These are phyloP conservation scores for Leishmania lainsoni DNA, from an alignment of 208 protist species.

Conservation along the genomic window DNA sequence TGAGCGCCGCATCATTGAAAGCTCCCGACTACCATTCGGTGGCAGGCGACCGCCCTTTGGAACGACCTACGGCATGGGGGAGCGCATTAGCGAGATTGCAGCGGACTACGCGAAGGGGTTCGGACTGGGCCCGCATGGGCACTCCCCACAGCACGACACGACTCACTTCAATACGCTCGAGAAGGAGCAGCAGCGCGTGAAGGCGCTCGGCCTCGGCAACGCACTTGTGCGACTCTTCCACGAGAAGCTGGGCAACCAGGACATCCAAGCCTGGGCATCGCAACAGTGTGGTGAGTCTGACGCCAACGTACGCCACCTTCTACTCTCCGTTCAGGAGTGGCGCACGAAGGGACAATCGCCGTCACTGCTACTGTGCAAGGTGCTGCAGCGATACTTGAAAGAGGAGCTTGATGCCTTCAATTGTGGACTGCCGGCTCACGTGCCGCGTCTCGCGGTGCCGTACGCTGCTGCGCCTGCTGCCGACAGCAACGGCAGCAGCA, in stretches of 20 bases:
- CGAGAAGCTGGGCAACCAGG: slow-evolving; percentile 68
- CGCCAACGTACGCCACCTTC: slow-evolving; percentile 58
- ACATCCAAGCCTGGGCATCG: slow-evolving; percentile 69
- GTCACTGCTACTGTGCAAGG: slow-evolving; percentile 59
- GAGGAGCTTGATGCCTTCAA: slow-evolving; percentile 82
- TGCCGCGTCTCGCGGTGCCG: slow-evolving; percentile 57
- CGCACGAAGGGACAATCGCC: slow-evolving; percentile 70
- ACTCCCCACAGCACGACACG: slow-evolving; percentile 73
- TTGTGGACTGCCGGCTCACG: slow-evolving; percentile 58
- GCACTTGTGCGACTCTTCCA: slow-evolving; percentile 82
- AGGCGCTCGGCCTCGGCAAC: slow-evolving; percentile 59
- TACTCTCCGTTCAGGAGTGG: slow-evolving; percentile 87
- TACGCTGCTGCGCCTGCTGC: background rate
- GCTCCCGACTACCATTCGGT: slow-evolving; percentile 67
- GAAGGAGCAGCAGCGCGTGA: slow-evolving; percentile 54
- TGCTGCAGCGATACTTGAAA: slow-evolving; percentile 69
- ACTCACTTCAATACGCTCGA: slow-evolving; percentile 65
- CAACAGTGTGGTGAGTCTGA: slow-evolving; percentile 55
- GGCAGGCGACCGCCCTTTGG: slow-evolving; percentile 82
- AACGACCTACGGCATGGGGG: slow-evolving; percentile 84
- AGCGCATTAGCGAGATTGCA: slow-evolving; percentile 82
- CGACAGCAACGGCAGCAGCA: slow-evolving; percentile 7
- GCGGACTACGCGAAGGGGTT: slow-evolving; percentile 85
- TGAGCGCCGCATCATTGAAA: slow-evolving; percentile 75
- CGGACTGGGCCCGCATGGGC: slow-evolving; percentile 80